Conservation (phyloP, 2,329 filamentous ascomycete species). For the Sarocladium kiliense region DNA sequence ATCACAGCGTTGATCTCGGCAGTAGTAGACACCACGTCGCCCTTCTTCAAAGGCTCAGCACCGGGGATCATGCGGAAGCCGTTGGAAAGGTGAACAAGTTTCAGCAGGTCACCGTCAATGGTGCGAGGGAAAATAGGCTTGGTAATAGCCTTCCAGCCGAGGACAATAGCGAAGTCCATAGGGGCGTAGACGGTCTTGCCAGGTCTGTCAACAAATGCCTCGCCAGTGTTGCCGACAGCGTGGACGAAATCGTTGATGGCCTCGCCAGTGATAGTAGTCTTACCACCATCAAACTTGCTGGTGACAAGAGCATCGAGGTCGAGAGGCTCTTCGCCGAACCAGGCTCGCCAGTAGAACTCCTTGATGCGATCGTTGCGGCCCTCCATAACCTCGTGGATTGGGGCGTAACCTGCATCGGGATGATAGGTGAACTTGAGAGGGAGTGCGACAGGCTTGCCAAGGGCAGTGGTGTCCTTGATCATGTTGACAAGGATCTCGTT, state of each 20-base stretch:
- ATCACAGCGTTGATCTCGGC: slow-evolving; percentile 96
- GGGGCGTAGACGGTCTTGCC: slow-evolving; percentile 92
- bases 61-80: slow-evolving; percentile 98
- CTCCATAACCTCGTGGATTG: slow-evolving; percentile 94
- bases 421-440: slow-evolving; percentile 89
- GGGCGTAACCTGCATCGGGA: slow-evolving; percentile 94
- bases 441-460: slow-evolving; percentile 75
- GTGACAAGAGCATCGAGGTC: slow-evolving; percentile 83
- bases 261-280: slow-evolving; percentile 79
- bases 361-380: slow-evolving; percentile 97
- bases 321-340: slow-evolving; percentile 84
- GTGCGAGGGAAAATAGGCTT: slow-evolving; percentile 97
- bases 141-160: slow-evolving; percentile 97
- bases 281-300: slow-evolving; percentile 84
- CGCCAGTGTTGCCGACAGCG: slow-evolving; percentile 93
- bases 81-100: slow-evolving; percentile 95
- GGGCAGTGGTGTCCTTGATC: slow-evolving; percentile 87
- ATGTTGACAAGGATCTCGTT: slow-evolving; percentile 84
- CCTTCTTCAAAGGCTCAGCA: slow-evolving; percentile 90
- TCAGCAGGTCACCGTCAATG: slow-evolving; percentile 93
- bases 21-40: slow-evolving; percentile 85
- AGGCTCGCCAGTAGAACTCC: slow-evolving; percentile 97
- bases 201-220: slow-evolving; percentile 93
- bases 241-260: slow-evolving; percentile 99
- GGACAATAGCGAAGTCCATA: slow-evolving; percentile 99